Evolutionary conservation across 306 rosid species (phyloP).

Genomic region (Geum urbanum): DNA sequence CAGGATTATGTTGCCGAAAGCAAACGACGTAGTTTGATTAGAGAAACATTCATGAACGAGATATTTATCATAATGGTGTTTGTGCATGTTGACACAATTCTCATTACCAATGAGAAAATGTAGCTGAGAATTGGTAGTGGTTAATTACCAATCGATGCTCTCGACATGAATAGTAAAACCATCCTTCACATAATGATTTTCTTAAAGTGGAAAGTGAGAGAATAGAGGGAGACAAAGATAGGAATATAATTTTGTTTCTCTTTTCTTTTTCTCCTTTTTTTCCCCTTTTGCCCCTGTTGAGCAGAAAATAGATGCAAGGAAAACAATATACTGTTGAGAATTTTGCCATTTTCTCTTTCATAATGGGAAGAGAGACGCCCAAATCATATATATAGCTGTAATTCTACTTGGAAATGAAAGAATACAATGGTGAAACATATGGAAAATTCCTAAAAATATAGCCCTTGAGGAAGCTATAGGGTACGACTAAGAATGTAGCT

Average conservation of each 20-base stretch:
- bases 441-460: too few species aligned
- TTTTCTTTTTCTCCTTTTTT: slow-evolving; percentile 2
- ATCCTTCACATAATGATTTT: slow-evolving; percentile 16
- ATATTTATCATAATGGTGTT: slow-evolving; percentile 28
- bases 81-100: slow-evolving; percentile 31
- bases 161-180: slow-evolving; percentile 15
- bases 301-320: background rate
- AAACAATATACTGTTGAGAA: background rate
- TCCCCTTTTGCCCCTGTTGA: background rate
- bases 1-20: slow-evolving; percentile 3
- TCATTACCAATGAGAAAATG: slow-evolving; percentile 8
- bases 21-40: slow-evolving; percentile 9
- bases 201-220: slow-evolving; percentile 16
- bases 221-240: background rate
- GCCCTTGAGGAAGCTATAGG: too few species aligned
- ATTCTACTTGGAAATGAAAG: background rate
- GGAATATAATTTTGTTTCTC: background rate
- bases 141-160: slow-evolving; percentile 10
- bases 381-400: too few species aligned
- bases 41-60: slow-evolving; percentile 14
- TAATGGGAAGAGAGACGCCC: background rate
- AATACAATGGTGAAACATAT: background rate
- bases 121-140: slow-evolving; percentile 24
- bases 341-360: background rate
- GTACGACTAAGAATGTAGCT: too few species aligned